Evolutionary conservation across 129 eudicot genomes (phyloP).

Genomic region (Pseudognaphalium luteoalbum): DNA sequence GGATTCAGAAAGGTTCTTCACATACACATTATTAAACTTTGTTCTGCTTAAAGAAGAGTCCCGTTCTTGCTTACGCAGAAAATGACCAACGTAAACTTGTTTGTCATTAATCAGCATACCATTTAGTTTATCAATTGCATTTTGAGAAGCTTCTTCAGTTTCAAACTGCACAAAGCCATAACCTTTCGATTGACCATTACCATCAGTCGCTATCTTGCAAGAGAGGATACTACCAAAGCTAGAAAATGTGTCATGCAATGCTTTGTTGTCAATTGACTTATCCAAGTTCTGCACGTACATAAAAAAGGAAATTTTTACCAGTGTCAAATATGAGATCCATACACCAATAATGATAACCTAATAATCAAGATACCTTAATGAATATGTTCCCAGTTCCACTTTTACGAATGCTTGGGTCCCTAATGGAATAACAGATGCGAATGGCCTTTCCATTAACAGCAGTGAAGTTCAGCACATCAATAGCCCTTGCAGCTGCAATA

Average conservation of each 20-base stretch:
- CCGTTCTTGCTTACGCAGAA: constrained; percentile 56
- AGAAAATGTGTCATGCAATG: constrained; percentile 46
- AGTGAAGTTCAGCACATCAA: constrained; percentile 71
- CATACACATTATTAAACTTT: constrained; percentile 54
- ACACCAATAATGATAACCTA: background rate
- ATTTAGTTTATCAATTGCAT: constrained; percentile 49
- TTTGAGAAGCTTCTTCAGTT: constrained; percentile 48
- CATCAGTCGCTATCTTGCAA: constrained; percentile 49
- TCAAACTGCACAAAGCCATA: constrained; percentile 62
- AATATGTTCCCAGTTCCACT: constrained; percentile 80
- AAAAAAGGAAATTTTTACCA: background rate
- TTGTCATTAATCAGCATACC: constrained; percentile 49
- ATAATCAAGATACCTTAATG: constrained; percentile 51
- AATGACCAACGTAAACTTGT: constrained; percentile 51
- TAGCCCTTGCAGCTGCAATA: constrained; percentile 64
- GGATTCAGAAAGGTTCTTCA: constrained; percentile 52
- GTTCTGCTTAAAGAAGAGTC: constrained; percentile 38
- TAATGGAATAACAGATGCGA: constrained; percentile 69
- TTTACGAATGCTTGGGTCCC: constrained; percentile 78
- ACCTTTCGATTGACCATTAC: constrained; percentile 53
- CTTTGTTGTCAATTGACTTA: constrained; percentile 49
- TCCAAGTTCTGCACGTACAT: constrained; percentile 54
- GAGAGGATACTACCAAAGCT: constrained; percentile 51
- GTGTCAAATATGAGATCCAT: background rate
- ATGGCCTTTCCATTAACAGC: constrained; percentile 67